Evolutionary conservation across 805 yeast species (phyloP).

Genomic region (Cyberlindnera americana): DNA sequence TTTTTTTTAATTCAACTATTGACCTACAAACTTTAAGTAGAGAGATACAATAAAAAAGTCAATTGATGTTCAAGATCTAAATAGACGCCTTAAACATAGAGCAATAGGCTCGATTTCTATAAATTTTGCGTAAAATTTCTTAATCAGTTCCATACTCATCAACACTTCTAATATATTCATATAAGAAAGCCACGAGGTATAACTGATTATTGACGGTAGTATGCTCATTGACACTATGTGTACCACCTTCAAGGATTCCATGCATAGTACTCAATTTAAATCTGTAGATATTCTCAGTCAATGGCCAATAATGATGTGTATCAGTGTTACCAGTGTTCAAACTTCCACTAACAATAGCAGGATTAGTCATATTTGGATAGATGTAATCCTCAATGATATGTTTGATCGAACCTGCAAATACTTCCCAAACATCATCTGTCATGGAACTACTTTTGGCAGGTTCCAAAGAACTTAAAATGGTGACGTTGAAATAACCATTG

Average conservation of each 20-base stretch:
- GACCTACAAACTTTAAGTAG: too few relatives aligned
- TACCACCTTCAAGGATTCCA: slow-evolving; percentile 33
- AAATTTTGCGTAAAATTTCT: neutral
- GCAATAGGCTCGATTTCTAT: too few relatives aligned
- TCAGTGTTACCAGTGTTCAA: slow-evolving; percentile 71
- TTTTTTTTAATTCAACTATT: too few relatives aligned
- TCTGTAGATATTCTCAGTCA: slow-evolving; percentile 59
- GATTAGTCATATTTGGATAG: slow-evolving; percentile 32
- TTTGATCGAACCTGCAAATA: slow-evolving; percentile 59
- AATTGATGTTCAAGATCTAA: too few relatives aligned
- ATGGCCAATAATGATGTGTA: slow-evolving; percentile 60
- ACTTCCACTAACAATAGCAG: slow-evolving; percentile 50
- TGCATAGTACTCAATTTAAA: slow-evolving; percentile 46
- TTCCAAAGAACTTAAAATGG: slow-evolving; percentile 30
- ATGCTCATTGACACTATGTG: slow-evolving; percentile 61
- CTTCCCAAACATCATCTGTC: slow-evolving; percentile 45
- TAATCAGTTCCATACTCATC: slow-evolving; percentile 26
- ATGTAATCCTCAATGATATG: slow-evolving; percentile 56
- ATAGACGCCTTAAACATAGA: too few relatives aligned
- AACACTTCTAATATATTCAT: slow-evolving; percentile 43
- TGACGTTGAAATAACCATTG: slow-evolving; percentile 39
- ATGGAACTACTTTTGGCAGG: slow-evolving; percentile 55
- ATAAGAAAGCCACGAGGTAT: slow-evolving; percentile 46
- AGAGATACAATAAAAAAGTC: too few relatives aligned
- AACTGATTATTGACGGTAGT: slow-evolving; percentile 49